Base-by-base conservation (phyloP, 1,284 basidiomycete genomes). In the Trametes pubescens region DNA sequence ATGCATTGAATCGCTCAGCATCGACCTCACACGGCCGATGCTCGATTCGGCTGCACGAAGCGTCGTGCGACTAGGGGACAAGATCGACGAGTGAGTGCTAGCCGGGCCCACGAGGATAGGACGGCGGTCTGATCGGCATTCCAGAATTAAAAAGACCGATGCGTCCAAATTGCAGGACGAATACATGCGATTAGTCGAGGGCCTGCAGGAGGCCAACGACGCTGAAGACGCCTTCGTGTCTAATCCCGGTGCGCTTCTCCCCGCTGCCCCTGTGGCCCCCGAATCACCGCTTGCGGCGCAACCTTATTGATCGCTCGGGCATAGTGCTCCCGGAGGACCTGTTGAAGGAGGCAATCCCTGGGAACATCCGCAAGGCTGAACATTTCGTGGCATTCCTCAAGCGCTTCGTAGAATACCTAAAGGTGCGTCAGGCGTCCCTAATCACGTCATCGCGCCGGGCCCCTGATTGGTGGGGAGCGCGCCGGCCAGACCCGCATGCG, bases 361-460 rank as follows among this genome's bases (percentile, higher is more conserved):
- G 98, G 22, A 99, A 99, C 74, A 99, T 99, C 66, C 87, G 98
- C 53, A 96, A 99, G 75, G 98, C 98, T 0, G 98, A 99, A 75
- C 98, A 99, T 79, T 99, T 99, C 75, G 94, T 99, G 21, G 97
- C 98, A 1, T 99, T 99, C 81, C 79, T 99, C 66, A 98, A 97
- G 77, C 90, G 98, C 48, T 98, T 99, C 74, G 95, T 99, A 48
- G 98, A 99, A 79, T 99, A 99, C 76, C 86, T 99, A 66, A 99
- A 99, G 85, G 95, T 94, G 57, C 34, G 79, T 47, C 47, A 35
- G 40, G 43, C 24, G 4, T 24, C 56, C 14, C 55, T 54, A 8
- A 37, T n/a, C 37, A 38, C 61, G 51, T 54, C 44, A 56, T 43
- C 35, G 48, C 34, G 48, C 26, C 38, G 54, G 43, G 34, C 55